Base-by-base conservation (phyloP, 257 asterid species). In the Nicotiana attenuata region DNA sequence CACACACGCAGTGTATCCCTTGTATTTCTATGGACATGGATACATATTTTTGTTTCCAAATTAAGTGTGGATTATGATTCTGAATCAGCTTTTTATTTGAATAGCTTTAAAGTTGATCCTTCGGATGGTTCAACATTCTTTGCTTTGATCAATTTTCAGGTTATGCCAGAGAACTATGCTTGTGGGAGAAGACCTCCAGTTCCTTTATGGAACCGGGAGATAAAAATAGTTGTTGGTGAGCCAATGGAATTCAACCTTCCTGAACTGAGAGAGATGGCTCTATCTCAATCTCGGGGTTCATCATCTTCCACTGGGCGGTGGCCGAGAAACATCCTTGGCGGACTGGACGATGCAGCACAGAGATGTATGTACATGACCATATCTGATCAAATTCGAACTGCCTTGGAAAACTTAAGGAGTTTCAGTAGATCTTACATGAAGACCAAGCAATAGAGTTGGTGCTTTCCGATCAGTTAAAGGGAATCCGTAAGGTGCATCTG, bases 101-200 rank as follows among this genome's bases (percentile, higher is more conserved):
- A 15, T 31, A 9, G n/a, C 14, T 69, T 31, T 22, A 24, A 8
- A 7, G 38, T 78, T 78, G 67, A 45, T 20, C 59, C 57, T 26
- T 75, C 29, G n/a, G 29, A 68, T 29, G 17, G 19, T 59, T 53
- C 45, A 9, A 7, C 60, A 67, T 81, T 75, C 7, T 64, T n/a
- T 76, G 63, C 0, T 16, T 7, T 61, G 63, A 22, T 65, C 16
- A 63, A 35, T 83, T 85, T 84, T 57, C 92, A 95, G 99, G 97
- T 95, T 63, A 93, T 95, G 99, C 99, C 98, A 0, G 99, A 95
- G 90, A 90, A 89, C 17, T 93, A 91, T 78, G 89, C 90, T 83
- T 91, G 90, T 82, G 96, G 92, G 26, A 91, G 87, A 85, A 87
- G 90, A 81, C 98, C 96, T 65, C 97, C 85, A 64, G 71, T 96